These are phyloP conservation scores for Daucus carota DNA, from an alignment of 129 eudicot genomes.

Conservation along the genomic window DNA sequence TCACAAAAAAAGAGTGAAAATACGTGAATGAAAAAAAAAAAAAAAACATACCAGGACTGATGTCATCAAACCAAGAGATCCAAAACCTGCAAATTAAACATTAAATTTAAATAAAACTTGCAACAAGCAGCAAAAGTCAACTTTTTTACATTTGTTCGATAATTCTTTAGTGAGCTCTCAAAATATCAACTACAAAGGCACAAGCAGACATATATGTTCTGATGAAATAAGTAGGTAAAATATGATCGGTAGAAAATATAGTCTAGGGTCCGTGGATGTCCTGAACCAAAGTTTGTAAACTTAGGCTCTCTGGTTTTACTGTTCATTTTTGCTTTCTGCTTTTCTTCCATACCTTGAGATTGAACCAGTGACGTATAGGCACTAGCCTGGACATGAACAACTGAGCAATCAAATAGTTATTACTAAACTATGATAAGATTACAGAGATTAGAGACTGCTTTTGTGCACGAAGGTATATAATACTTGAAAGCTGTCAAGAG, in stretches of 20 bases:
- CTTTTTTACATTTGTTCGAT: not conserved
- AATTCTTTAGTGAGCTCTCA: not conserved
- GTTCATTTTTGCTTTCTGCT: conserved; percentile 8
- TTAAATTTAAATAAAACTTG: not conserved
- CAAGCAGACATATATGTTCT: not conserved
- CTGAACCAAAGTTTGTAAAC: conserved; percentile 10
- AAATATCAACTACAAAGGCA: not conserved
- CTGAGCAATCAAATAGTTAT: not conserved
- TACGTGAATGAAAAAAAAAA: no score
- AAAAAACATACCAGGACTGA: conserved; percentile 83
- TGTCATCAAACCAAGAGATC: conserved; percentile 96
- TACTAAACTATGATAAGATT: not conserved
- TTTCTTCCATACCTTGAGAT: not conserved
- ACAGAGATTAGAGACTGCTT: not conserved
- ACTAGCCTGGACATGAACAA: conserved; percentile 10
- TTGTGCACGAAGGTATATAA: not conserved
- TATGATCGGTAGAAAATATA: conserved; percentile 17
- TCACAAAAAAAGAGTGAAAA: no score
- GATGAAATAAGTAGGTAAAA: not conserved
- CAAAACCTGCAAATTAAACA: conserved; percentile 46
- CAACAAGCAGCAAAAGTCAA: not conserved
- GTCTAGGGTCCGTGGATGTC: conserved; percentile 8
- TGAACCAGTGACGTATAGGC: conserved; percentile 11
- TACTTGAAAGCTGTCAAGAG: not conserved
- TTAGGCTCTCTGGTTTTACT: conserved; percentile 13